phyloP scores from a whole-genome alignment of 345 rosid genomes.

The Eucalyptus albens region DNA sequence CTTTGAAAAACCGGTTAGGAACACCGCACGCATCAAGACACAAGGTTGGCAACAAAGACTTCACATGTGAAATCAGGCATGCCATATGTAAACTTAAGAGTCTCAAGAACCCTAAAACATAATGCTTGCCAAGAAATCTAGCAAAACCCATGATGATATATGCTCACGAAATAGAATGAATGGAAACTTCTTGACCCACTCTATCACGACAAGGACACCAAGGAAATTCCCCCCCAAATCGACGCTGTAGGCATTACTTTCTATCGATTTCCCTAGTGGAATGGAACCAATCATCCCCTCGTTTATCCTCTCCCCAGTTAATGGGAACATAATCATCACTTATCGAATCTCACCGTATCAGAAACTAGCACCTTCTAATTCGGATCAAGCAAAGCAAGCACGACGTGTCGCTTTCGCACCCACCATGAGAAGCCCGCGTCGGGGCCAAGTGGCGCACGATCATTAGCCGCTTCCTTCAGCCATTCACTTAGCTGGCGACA shows the following conservation, averaged over 20 bases:
- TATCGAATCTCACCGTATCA: not conserved
- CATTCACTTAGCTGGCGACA: not conserved
- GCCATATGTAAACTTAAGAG: not conserved
- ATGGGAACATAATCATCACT: not conserved
- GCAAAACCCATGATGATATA: not conserved
- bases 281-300: not conserved
- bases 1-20: fast-evolving
- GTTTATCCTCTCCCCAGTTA: not conserved
- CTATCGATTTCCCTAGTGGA: not conserved
- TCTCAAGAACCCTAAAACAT: not conserved
- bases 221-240: not conserved
- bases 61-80: not conserved
- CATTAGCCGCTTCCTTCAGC: not conserved
- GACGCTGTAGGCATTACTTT: not conserved
- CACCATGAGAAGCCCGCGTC: not conserved
- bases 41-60: not conserved
- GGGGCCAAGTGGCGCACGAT: not conserved
- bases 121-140: not conserved
- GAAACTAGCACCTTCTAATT: not conserved
- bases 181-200: not conserved
- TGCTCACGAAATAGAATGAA: not conserved
- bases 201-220: not conserved
- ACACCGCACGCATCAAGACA: not conserved
- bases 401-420: not conserved
- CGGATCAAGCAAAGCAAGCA: not conserved